A percentile compares a stretch with the other conserved stretches of the same genome.
Conservation (phyloP, 2,329 filamentous ascomycete genomes). For the Paraconiothyrium sp. region DNA sequence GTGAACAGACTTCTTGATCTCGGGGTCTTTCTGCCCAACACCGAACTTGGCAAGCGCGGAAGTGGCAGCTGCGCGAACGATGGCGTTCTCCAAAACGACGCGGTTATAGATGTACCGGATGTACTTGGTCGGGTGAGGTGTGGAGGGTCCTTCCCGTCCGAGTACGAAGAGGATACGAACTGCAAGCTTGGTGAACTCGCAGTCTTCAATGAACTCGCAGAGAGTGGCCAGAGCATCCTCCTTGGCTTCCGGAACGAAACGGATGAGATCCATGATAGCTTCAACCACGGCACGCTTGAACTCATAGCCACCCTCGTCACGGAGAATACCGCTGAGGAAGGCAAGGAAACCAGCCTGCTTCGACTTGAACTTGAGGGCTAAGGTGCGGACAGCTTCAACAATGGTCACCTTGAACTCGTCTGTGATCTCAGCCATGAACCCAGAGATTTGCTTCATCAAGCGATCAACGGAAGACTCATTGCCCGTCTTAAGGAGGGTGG, state of each 20-base stretch:
- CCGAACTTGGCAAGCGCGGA: constrained; percentile 97
- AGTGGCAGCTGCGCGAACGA: constrained; percentile 92
- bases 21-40: constrained; percentile 90
- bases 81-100: constrained; percentile 95
- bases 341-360: constrained; percentile 98
- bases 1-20: constrained; percentile 94
- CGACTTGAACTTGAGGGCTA: constrained; percentile 96
- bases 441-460: constrained; percentile 97
- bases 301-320: constrained; percentile 96
- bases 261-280: constrained; percentile 99
- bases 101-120: constrained; percentile 99
- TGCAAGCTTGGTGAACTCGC: constrained; percentile 97
- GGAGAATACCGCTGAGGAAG: constrained; percentile 95
- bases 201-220: constrained; percentile 99
- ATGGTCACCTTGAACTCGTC: constrained; percentile 99
- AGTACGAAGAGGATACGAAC: constrained; percentile 95
- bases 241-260: constrained; percentile 91
- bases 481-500: constrained; percentile 95
- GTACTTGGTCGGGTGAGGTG: constrained; percentile 95
- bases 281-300: constrained; percentile 98
- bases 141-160: constrained; percentile 93
- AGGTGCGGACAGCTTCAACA: constrained; percentile 94
- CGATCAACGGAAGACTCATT: constrained; percentile 97
- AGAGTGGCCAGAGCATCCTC: constrained; percentile 89
- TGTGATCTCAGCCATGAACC: constrained; percentile 98